Base-by-base conservation (phyloP, 2,329 filamentous ascomycete species). In the Neonectria punicea region DNA sequence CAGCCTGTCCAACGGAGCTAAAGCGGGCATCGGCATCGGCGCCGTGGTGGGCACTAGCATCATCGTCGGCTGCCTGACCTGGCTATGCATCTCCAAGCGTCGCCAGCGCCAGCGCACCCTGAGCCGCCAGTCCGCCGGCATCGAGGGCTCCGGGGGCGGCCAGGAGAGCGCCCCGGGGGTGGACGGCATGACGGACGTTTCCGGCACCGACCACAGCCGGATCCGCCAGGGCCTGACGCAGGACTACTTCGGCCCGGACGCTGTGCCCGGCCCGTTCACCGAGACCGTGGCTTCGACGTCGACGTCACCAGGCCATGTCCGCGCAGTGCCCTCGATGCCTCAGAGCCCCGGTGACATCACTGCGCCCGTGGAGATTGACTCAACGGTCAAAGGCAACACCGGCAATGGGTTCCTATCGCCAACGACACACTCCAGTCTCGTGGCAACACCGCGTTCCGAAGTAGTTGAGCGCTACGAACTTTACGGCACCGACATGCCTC, bases 21-120 rank as follows among this genome's bases (percentile, higher is more conserved):
- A 85, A 70, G 86, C 84, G 0, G 87, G 87, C 2, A 84, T 90
- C n/a, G 86, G 83, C 6, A 79, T 85, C 1, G 87, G 86, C 18
- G 81, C 85, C 4, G 80, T 84, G 1, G 73, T 85, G 0, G 84
- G 78, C 30, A 80, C 78, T 1, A 77, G 80, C 4, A 49, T 81
- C 6, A 44, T 86, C 14, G 76, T 86, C 41, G 84, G 80, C 4
- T 72, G 71, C 3, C 65, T 82, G 16, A 79, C 81, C 0, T 89
- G 84, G 83, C 78, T 85, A 63, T 86, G 82, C 63, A 60, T 87
- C 30, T 74, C 78, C 32, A 80, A 79, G 25, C 73, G 80, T 8
- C 79, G 82, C n/a, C 73, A 72, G 30, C 69, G 73, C 49, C 70
- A 74, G 51, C 63, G 67, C 51, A 71, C 70, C 10, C 22, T 59